Evolutionary conservation across 2,329 filamentous ascomycete species (phyloP).

Genomic region (Ophiosphaerella narmari): DNA sequence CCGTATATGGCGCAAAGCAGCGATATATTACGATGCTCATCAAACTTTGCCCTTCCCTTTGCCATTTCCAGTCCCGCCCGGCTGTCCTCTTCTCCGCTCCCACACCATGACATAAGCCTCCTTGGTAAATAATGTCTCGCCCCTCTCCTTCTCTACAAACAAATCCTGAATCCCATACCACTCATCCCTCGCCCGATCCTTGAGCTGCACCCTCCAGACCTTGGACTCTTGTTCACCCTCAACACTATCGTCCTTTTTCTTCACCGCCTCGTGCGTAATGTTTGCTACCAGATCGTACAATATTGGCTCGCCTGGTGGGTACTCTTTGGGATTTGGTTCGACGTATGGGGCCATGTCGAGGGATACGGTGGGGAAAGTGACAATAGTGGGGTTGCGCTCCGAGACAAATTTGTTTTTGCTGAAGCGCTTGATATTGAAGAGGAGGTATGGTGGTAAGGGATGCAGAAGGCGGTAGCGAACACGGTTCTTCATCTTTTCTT

Average conservation of each 20-base stretch:
- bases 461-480: constrained; percentile 88
- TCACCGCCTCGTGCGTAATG: constrained; percentile 83
- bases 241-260: constrained; percentile 76
- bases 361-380: constrained; percentile 85
- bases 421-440: constrained; percentile 97
- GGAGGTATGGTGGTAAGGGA: constrained; percentile 85
- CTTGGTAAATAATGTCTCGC: constrained; percentile 86
- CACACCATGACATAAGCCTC: constrained; percentile 97
- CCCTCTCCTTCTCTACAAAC: constrained; percentile 86
- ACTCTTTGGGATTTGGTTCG: constrained; percentile 76
- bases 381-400: constrained; percentile 96
- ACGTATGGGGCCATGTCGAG: constrained; percentile 91
- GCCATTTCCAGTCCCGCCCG: constrained; percentile 3
- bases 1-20: no score
- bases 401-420: constrained; percentile 94
- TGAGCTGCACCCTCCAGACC: constrained; percentile 91
- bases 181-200: constrained; percentile 78
- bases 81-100: constrained; percentile 72
- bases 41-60: constrained; percentile 23
- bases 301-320: constrained; percentile 78
- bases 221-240: constrained; percentile 91
- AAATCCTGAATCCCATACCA: constrained; percentile 96
- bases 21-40: not conserved
- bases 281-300: constrained; percentile 97
- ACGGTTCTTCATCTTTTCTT: constrained; percentile 86